A percentile compares a stretch with the other conserved stretches of the same genome.
Conservation (phyloP, 2,329 filamentous ascomycete species). For the Fusarium tuaranense region DNA sequence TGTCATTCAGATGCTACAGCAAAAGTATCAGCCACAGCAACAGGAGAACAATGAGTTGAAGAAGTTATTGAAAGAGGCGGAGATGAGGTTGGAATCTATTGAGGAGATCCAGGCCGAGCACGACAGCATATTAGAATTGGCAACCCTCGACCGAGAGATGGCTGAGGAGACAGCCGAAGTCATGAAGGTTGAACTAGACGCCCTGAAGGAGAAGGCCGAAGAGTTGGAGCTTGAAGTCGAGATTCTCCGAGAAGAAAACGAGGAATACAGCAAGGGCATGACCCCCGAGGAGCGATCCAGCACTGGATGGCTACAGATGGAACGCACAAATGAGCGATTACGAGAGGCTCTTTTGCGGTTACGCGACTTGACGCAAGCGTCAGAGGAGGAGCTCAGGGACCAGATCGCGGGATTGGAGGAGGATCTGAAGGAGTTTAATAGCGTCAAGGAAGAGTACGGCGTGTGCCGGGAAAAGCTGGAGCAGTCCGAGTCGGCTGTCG, state of each 20-base stretch:
- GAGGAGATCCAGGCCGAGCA: slow-evolving; percentile 84
- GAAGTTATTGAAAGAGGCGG: slow-evolving; percentile 81
- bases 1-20: slow-evolving; percentile 91
- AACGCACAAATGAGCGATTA: slow-evolving; percentile 88
- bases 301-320: slow-evolving; percentile 90
- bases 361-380: slow-evolving; percentile 87
- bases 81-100: slow-evolving; percentile 73
- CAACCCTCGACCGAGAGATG: slow-evolving; percentile 93
- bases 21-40: slow-evolving; percentile 87
- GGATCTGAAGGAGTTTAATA: slow-evolving; percentile 75
- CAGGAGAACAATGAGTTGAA: slow-evolving; percentile 82
- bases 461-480: slow-evolving; percentile 78
- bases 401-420: slow-evolving; percentile 81
- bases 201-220: slow-evolving; percentile 79
- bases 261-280: slow-evolving; percentile 85
- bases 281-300: slow-evolving; percentile 88
- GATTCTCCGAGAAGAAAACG: slow-evolving; percentile 87
- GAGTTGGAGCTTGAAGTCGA: slow-evolving; percentile 91
- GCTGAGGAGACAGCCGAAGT: slow-evolving; percentile 92
- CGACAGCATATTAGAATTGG: slow-evolving; percentile 86
- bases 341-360: slow-evolving; percentile 86
- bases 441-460: slow-evolving; percentile 76
- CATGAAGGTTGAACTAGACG: slow-evolving; percentile 82
- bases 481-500: slow-evolving; percentile 78
- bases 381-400: slow-evolving; percentile 81